Conservation (phyloP, 306 rosid genomes). For the Sindora glabra region DNA sequence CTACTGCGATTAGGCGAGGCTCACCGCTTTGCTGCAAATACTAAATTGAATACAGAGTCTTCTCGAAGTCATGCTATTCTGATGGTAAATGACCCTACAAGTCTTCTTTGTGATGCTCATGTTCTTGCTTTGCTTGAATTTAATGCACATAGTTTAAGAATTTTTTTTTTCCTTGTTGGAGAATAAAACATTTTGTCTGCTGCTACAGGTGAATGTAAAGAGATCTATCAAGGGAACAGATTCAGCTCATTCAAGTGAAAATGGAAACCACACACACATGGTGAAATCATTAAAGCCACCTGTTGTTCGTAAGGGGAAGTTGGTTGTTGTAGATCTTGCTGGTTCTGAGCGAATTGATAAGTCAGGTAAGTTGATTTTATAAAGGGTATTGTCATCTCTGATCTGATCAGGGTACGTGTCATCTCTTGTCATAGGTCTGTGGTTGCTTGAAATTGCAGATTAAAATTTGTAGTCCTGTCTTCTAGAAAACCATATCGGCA, state of each 20-base stretch:
- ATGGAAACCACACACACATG: constrained; percentile 44
- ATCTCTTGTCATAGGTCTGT: constrained; percentile 6
- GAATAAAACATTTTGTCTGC: constrained; percentile 11
- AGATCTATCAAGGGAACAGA: constrained; percentile 77
- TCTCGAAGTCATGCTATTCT: constrained; percentile 98
- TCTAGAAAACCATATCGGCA: too few relatives aligned
- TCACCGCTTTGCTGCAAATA: constrained; percentile 95
- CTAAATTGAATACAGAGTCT: constrained; percentile 91
- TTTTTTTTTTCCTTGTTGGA: constrained; percentile 13
- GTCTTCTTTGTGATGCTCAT: too few relatives aligned
- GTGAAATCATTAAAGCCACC: constrained; percentile 70
- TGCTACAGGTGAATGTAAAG: constrained; percentile 72
- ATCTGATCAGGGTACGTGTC: too few relatives aligned
- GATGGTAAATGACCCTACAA: constrained; percentile 76
- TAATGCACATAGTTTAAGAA: constrained; percentile 1
- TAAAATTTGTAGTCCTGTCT: too few relatives aligned
- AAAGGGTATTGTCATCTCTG: neutral
- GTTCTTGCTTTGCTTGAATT: constrained; percentile 14
- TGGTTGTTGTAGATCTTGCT: constrained; percentile 97
- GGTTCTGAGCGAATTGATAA: constrained; percentile 97
- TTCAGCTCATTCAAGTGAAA: constrained; percentile 58
- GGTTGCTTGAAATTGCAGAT: neutral
- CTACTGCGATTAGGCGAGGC: constrained; percentile 88
- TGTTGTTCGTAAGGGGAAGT: constrained; percentile 75
- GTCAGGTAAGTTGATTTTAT: constrained; percentile 65